These are phyloP conservation scores for Phytophthora agathidicida DNA, from an alignment of 352 stramenopile genomes.

Conservation along the genomic window DNA sequence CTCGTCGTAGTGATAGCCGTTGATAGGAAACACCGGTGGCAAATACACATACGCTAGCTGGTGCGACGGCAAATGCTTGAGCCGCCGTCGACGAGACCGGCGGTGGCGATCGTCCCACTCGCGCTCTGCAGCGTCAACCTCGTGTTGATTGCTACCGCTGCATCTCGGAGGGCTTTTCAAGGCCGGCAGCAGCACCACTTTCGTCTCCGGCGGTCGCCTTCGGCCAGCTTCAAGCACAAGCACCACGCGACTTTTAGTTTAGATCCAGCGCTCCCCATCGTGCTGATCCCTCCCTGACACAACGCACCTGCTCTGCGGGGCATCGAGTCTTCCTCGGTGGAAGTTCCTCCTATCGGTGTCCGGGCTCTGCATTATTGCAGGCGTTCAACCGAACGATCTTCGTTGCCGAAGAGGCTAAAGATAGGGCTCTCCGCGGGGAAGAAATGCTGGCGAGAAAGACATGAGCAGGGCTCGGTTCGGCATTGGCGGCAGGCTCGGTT, in stretches of 20 bases:
- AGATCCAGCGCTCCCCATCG: conserved; percentile 27
- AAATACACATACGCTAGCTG: conserved; percentile 31
- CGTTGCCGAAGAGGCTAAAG: conserved; percentile 25
- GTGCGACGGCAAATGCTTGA: not conserved
- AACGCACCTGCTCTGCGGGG: conserved; percentile 19
- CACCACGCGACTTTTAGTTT: conserved; percentile 1
- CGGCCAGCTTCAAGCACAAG: conserved; percentile 9
- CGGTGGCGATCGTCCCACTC: conserved; percentile 11
- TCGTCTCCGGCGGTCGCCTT: conserved; percentile 8
- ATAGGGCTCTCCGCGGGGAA: conserved; percentile 2
- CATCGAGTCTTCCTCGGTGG: conserved; percentile 8
- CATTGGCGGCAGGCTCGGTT: conserved; percentile 1
- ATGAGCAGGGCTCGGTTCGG: not conserved
- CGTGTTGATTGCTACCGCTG: conserved; percentile 21
- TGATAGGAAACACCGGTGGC: conserved; percentile 8
- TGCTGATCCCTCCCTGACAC: conserved; percentile 16
- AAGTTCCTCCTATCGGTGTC: not conserved
- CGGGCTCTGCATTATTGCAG: conserved; percentile 10
- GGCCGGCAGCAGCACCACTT: conserved; percentile 20
- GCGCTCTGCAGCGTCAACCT: conserved; percentile 4
- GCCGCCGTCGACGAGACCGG: conserved; percentile 11
- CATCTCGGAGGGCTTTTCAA: conserved; percentile 13
- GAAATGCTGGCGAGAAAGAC: conserved; percentile 22
- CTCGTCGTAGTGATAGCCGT: conserved; percentile 4
- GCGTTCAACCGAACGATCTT: conserved; percentile 14